Base-by-base conservation (phyloP, 352 stramenopile species). In the Phytophthora hibernalis region DNA sequence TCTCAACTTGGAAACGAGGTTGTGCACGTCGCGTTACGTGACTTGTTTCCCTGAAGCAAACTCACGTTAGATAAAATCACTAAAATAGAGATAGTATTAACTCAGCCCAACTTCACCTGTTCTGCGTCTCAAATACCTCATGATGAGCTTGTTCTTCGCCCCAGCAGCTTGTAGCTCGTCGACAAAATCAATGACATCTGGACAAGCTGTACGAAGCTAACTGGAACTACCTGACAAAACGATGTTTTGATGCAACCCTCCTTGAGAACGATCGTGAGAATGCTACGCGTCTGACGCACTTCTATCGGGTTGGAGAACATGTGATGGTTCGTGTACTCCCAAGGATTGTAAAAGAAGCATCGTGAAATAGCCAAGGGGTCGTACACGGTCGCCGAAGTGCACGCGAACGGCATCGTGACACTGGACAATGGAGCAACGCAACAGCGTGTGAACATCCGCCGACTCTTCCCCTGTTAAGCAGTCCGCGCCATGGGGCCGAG, bases 161-260 rank as follows among this genome's bases (percentile, higher is more conserved):
- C n/a, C n/a, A n/a, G n/a, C n/a, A n/a, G n/a, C n/a, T n/a, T n/a
- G n/a, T n/a, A n/a, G n/a, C n/a, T n/a, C n/a, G n/a, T n/a, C n/a
- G n/a, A n/a, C n/a, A n/a, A n/a, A n/a, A n/a, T n/a, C n/a, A n/a
- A n/a, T n/a, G n/a, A n/a, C n/a, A n/a, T n/a, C n/a, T n/a, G n/a
- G n/a, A n/a, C n/a, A 42, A 57, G 22, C 31, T 57, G 11, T 22
- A 57, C 20, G 51, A 48, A 26, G 51, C 51, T 8, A 57, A 57
- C 21, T 57, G 51, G 51, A 57, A 26, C 16, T 57, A 48, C 16
- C 35, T 57, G 13, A 24, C 7, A 12, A 57, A 57, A 15, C 51
- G 35, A 5, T 10, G 31, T 24, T 57, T 57, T 10, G 51, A 33
- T 37, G 51, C 51, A 12, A 57, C 49, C 33, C 20, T 57, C 9